A percentile compares a stretch with the other conserved stretches of the same genome.
These are phyloP conservation scores for Chlamydomonas sp. DNA, from an alignment of 139 green algal species.

Conservation along the genomic window DNA sequence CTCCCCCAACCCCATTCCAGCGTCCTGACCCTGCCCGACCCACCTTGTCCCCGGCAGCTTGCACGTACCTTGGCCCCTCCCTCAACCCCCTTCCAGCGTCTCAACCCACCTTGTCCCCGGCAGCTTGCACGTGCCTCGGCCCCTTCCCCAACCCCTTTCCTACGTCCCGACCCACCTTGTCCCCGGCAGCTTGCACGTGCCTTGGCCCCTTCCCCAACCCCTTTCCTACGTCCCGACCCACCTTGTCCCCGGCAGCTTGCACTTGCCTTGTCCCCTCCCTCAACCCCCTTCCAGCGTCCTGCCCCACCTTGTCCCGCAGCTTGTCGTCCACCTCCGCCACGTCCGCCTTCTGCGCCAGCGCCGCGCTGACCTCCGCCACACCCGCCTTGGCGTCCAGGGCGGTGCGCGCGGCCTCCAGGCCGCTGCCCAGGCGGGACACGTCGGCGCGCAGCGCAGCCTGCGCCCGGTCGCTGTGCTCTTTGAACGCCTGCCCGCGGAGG, in stretches of 20 bases:
- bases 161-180: not conserved
- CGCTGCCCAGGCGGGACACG: slow-evolving; percentile 14
- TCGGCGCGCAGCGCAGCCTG: slow-evolving; percentile 16
- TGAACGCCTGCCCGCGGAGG: slow-evolving; percentile 10
- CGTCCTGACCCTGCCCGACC: no score
- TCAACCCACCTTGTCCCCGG: not conserved
- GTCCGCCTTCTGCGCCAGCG: slow-evolving; percentile 44
- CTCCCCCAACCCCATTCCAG: no score
- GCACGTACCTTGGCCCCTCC: no score
- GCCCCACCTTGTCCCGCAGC: slow-evolving; percentile 43
- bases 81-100: no score
- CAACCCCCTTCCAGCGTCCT: not conserved
- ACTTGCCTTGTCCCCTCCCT: not conserved
- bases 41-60: not conserved
- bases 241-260: not conserved
- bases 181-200: not conserved
- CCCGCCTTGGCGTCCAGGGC: slow-evolving; percentile 34
- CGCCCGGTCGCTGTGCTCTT: slow-evolving; percentile 25
- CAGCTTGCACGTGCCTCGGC: not conserved
- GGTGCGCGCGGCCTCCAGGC: slow-evolving; percentile 4
- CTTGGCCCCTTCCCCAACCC: not conserved
- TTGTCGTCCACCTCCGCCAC: slow-evolving; percentile 40
- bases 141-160: not conserved
- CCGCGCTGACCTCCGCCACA: slow-evolving; percentile 23
- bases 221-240: not conserved